phyloP scores from a whole-genome alignment of 2,329 filamentous ascomycete genomes.

The Blastomyces silverae region DNA sequence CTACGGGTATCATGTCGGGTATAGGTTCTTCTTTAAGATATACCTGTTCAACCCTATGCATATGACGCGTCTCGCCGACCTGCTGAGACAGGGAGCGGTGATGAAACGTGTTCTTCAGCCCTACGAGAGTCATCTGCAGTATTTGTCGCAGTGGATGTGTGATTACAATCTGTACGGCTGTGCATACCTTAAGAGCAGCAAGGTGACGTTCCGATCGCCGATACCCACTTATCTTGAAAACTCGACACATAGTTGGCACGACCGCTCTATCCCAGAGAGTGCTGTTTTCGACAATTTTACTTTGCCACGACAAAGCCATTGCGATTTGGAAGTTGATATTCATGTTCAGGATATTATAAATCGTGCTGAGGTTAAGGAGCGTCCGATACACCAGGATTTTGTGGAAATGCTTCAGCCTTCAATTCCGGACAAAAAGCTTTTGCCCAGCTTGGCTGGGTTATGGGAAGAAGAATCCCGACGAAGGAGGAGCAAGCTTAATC shows the following conservation, averaged over 20 bases:
- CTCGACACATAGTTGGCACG: constrained; percentile 69
- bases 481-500: constrained; percentile 64
- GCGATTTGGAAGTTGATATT: constrained; percentile 82
- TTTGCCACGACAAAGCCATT: constrained; percentile 76
- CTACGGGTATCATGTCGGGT: constrained; percentile 92
- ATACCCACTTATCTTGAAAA: constrained; percentile 61
- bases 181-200: constrained; percentile 68
- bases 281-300: constrained; percentile 55
- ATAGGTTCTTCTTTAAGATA: constrained; percentile 84
- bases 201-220: constrained; percentile 65
- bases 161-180: constrained; percentile 98
- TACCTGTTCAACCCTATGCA: constrained; percentile 84
- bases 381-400: constrained; percentile 83
- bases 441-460: constrained; percentile 86
- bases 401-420: constrained; percentile 62
- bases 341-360: constrained; percentile 85
- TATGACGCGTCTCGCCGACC: constrained; percentile 79
- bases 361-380: constrained; percentile 63
- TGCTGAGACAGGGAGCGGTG: constrained; percentile 80
- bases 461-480: constrained; percentile 86
- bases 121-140: constrained; percentile 89
- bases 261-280: constrained; percentile 57
- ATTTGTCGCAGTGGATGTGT: constrained; percentile 92
- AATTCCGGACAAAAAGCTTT: constrained; percentile 66
- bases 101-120: constrained; percentile 80